Evolutionary conservation across 73 alveolate species (phyloP), one percentile per base, ranked within the genome.

Genomic region (Blepharisma stoltei): DNA sequence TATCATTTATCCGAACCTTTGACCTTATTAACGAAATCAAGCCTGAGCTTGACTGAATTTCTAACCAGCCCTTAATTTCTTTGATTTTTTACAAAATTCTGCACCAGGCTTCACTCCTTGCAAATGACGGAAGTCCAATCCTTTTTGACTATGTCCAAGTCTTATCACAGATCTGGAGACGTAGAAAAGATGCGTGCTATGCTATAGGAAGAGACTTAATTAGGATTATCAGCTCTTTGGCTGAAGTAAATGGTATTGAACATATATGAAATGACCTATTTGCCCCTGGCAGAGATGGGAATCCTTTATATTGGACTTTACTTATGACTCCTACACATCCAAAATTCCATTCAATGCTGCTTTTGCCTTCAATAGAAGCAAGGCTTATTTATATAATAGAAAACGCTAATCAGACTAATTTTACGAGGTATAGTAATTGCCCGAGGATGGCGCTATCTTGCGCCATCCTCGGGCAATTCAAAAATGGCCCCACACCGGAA

Each of bases 31-130:
- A 25, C 5, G 73, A 60, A 25, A 8, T 60, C n/a, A 60, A 25
- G 46, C 14, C 49, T 18, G 73, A 60, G 5, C 23, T 60, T 8
- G 73, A 60, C 73, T 60, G 73, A 38, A 38, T 60, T 60, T 60
- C 18, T 60, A 60, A 5, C 5, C 14, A 38, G 2, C 73, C 37
- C 2, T 5, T 60, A 8, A 20, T 60, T 9, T 14, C 46, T 60
- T 25, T 60, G 48, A 60, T 60, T 60, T 60, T 60, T 25, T 60
- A 60, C 23, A 60, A 60, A 25, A 14, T 60, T 9, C 3, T 60
- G 11, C 38, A 38, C 18, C 45, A 14, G 11, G 73, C 73, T 20
- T 8, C 73, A 1, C 14, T 60, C 18, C 46, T 38, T 20, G 37
- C 45, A 25, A 25, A 11, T 18, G 73, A 60, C 2, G 73, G 48